Conservation (phyloP, 2,329 filamentous ascomycete genomes). For the Diaporthe velutina region DNA sequence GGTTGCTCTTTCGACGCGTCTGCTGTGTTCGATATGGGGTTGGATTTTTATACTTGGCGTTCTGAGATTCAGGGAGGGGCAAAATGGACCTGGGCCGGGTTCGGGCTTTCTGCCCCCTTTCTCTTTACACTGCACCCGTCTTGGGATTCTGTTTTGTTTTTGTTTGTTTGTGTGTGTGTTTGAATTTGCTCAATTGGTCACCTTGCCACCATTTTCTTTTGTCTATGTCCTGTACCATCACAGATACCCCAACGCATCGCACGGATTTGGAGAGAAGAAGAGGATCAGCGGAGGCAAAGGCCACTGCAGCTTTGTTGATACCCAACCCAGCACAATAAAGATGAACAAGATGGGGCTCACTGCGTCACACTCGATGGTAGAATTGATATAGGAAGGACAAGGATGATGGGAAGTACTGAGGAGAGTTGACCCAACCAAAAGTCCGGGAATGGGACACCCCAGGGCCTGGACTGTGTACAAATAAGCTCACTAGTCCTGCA, state of each 20-base stretch:
- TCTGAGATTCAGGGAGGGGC: conserved; percentile 18
- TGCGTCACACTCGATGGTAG: conserved; percentile 10
- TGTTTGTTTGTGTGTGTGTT: too few relatives aligned
- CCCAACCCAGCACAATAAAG: conserved; percentile 14
- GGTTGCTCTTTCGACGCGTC: background rate
- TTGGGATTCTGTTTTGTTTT: conserved; percentile 17
- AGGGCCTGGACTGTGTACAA: conserved; percentile 17
- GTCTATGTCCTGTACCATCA: conserved; percentile 37
- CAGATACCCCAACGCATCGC: conserved; percentile 39
- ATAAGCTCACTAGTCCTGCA: conserved; percentile 23
- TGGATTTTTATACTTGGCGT: conserved; percentile 33
- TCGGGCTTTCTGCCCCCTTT: conserved; percentile 22
- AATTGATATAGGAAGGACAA: conserved; percentile 16
- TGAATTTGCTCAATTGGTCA: conserved; percentile 13
- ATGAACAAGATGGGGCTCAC: conserved; percentile 12
- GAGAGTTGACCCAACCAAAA: background rate
- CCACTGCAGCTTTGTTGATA: conserved; percentile 28
- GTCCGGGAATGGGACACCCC: conserved; percentile 16
- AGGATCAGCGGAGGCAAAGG: background rate
- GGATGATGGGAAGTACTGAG: background rate
- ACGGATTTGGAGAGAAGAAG: conserved; percentile 33
- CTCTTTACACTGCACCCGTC: background rate
- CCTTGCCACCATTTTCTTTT: conserved; percentile 35
- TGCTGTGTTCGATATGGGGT: conserved; percentile 19
- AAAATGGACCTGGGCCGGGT: conserved; percentile 24